Base-by-base conservation (phyloP, 192 early-diverging fungal species). In the Backusella morwellensis region DNA sequence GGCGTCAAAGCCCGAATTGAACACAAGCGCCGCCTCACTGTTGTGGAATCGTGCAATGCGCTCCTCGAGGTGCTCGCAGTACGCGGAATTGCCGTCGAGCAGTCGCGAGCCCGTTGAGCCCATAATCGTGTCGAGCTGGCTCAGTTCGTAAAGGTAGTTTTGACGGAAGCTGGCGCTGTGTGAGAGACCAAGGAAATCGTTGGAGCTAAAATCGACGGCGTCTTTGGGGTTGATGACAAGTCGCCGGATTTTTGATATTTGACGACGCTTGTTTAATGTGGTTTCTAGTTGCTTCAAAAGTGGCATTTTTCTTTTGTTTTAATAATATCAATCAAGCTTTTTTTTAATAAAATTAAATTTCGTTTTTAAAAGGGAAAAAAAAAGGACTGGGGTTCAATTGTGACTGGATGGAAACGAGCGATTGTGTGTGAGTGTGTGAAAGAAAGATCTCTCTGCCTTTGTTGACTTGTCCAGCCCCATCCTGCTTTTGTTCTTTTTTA, bases 1-100 rank as follows among this genome's bases (percentile, higher is more conserved):
- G 35, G 95, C 95, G 81, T 96, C 95, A 75, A 92, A 96, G 0
- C 95, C 95, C n/a, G 93, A 94, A 81, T 95, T 93, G 79, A 96
- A 94, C 0, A 94, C 82, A 35, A 96, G 79, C 3, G 92, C 93
- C 0, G 85, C 75, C 63, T 90, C 85, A 0, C 85, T 78, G 11
- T 88, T 52, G 42, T 90, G 89, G 77, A 90, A 94, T 0, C 79
- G n/a, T 1, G 92, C 89, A 35, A 96, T 87, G 52, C 70, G 77
- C 4, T 40, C 36, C 79, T 96, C 95, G 4, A 96, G 84, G 19
- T 86, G 72, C n/a, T 89, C 84, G 0, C 90, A 91, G 69, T 84
- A 87, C 5, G 40, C 4, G 2, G 92, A 93, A 77, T 95, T 92
- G 9, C 95, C 95, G 36, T 90, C 88, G 17, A 96, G 78, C 3